phyloP scores from a whole-genome alignment of 257 asterid genomes.

The Datura wrightii region DNA sequence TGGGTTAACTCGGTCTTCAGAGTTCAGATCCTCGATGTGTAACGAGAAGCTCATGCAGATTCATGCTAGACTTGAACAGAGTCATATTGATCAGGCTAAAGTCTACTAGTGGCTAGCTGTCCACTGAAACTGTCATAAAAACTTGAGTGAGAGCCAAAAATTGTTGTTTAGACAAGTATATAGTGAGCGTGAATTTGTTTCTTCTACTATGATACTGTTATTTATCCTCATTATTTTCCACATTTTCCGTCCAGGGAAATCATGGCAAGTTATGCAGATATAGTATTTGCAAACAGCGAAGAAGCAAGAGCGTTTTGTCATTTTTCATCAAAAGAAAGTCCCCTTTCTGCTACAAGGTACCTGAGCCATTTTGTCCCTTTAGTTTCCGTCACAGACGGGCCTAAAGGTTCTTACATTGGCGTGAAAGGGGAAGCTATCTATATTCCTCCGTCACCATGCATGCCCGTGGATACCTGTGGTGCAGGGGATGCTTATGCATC shows the following conservation, averaged over 20 bases:
- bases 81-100: background rate
- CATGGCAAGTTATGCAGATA: slow-evolving; percentile 85
- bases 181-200: background rate
- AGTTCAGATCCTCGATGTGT: background rate
- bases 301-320: slow-evolving; percentile 90
- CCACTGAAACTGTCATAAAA: background rate
- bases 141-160: background rate
- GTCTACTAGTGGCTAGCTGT: background rate
- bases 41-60: background rate
- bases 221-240: background rate
- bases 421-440: slow-evolving; percentile 88
- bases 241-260: slow-evolving; percentile 66
- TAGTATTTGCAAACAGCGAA: slow-evolving; percentile 83
- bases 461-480: slow-evolving; percentile 88
- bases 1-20: background rate
- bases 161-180: background rate
- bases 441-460: slow-evolving; percentile 90
- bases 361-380: slow-evolving; percentile 94
- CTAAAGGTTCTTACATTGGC: slow-evolving; percentile 89
- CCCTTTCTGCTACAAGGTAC: slow-evolving; percentile 82
- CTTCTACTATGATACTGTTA: background rate
- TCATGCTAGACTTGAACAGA: background rate
- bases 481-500: slow-evolving; percentile 99
- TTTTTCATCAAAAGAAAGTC: slow-evolving; percentile 73
- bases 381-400: slow-evolving; percentile 96